Conservation (phyloP, 2,329 filamentous ascomycete species). For the Calonectria multiphialidica region DNA sequence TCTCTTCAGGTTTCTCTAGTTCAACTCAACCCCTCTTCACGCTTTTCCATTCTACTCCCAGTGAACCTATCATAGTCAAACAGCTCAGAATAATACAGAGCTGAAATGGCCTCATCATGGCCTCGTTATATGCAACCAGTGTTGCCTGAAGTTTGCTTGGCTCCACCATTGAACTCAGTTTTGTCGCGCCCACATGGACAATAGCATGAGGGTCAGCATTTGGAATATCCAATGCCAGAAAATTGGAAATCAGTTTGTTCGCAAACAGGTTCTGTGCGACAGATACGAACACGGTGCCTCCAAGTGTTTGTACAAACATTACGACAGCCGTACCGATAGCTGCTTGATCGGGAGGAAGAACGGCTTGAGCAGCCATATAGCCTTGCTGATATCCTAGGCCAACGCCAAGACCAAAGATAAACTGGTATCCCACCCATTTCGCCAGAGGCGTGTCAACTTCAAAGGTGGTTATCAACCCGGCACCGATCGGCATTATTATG, state of each 20-base stretch:
- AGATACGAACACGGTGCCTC: conserved; percentile 15
- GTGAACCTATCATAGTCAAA: conserved; percentile 4
- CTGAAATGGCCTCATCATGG: conserved; percentile 2
- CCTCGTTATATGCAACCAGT: conserved; percentile 8
- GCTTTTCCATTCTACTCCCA: conserved; percentile 24
- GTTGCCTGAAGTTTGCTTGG: neutral
- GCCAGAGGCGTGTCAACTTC: neutral
- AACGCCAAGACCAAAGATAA: conserved; percentile 13
- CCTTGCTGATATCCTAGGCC: conserved; percentile 19
- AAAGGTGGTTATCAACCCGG: conserved; percentile 11
- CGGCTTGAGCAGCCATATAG: conserved; percentile 12
- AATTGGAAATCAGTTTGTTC: conserved; percentile 1
- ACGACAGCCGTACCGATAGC: conserved; percentile 15
- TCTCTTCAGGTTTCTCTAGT: neutral
- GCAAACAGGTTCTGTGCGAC: conserved; percentile 18
- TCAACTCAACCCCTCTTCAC: conserved; percentile 28
- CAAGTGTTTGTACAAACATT: conserved; percentile 20
- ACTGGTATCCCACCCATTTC: conserved; percentile 15
- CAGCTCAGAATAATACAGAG: conserved; percentile 13
- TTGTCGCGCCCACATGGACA: conserved; percentile 18
- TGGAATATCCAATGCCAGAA: conserved; percentile 4
- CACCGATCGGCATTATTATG: conserved; percentile 8
- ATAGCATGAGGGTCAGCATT: conserved; percentile 9
- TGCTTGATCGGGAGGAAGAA: neutral
- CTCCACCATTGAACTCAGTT: conserved; percentile 4